Percentiles rank a stretch among this genome's conserved stretches.
Evolutionary conservation across 345 rosid genomes (phyloP).

Genomic region (Alliaria petiolata): DNA sequence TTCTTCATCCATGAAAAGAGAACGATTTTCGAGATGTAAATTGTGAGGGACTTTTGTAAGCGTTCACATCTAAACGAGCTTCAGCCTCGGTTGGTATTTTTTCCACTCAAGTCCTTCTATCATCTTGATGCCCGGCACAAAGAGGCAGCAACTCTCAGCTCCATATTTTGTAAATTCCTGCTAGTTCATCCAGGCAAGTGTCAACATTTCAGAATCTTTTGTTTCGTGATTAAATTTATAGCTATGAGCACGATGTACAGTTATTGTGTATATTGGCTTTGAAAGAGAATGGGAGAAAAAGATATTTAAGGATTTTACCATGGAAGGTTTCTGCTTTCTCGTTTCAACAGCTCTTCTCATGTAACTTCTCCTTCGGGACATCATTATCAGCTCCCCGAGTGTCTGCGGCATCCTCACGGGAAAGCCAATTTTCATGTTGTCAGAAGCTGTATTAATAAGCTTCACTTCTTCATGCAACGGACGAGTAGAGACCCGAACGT

Average conservation of each 20-base stretch:
- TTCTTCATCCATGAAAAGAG: constrained; percentile 9
- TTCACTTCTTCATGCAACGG: constrained; percentile 24
- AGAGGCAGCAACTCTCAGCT: constrained; percentile 52
- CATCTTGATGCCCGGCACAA: constrained; percentile 48
- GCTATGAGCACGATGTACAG: neutral
- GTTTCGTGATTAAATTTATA: neutral
- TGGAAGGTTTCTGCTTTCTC: constrained; percentile 48
- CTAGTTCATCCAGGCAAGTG: constrained; percentile 41
- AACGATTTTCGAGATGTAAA: neutral
- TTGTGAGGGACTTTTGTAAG: neutral
- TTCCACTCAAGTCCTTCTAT: constrained; percentile 53
- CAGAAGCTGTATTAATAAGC: constrained; percentile 14
- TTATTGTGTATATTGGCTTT: neutral
- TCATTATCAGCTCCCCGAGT: constrained; percentile 81
- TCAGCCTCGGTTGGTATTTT: constrained; percentile 46
- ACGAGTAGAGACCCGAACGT: constrained; percentile 20
- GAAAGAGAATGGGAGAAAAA: constrained; percentile 8
- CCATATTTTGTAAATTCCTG: constrained; percentile 51
- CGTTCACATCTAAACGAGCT: constrained; percentile 34
- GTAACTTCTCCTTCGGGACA: constrained; percentile 72
- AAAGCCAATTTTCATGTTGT: constrained; percentile 17
- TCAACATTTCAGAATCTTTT: neutral
- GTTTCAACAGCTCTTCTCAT: constrained; percentile 57
- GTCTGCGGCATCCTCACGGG: constrained; percentile 50
- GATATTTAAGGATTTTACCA: constrained; percentile 40